Percentiles rank a stretch among this genome's conserved stretches.
Evolutionary conservation across 179 eudicot genomes (phyloP).

Genomic region (Camellia oleifera): DNA sequence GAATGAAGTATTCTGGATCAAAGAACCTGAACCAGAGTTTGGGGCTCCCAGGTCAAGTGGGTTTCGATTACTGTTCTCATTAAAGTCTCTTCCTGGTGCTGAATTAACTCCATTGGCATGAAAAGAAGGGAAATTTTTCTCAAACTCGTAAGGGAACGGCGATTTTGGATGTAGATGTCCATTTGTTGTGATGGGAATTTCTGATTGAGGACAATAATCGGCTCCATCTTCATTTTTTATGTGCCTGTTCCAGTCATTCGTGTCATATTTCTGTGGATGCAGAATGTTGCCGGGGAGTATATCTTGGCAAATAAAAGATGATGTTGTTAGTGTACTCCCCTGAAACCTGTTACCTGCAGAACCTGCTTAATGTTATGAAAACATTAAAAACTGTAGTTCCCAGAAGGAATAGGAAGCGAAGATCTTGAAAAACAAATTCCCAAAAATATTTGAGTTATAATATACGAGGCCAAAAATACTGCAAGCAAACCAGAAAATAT

Average conservation of each 20-base stretch:
- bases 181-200: constrained; percentile 15
- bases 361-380: background rate
- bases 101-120: constrained; percentile 16
- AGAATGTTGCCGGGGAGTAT: constrained; percentile 25
- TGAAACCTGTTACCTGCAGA: constrained; percentile 32
- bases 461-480: background rate
- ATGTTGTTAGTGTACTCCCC: constrained; percentile 28
- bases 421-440: no score
- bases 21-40: constrained; percentile 20
- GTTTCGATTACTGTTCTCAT: constrained; percentile 19
- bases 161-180: constrained; percentile 31
- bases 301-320: constrained; percentile 51
- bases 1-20: constrained; percentile 22
- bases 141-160: constrained; percentile 12
- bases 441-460: background rate
- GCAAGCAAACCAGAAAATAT: background rate
- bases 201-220: constrained; percentile 27
- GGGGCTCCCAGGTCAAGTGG: constrained; percentile 13
- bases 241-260: constrained; percentile 31
- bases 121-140: constrained; percentile 25
- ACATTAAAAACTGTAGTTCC: background rate
- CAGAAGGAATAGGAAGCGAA: background rate
- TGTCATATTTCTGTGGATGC: constrained; percentile 24
- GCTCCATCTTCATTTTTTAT: constrained; percentile 40
- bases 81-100: constrained; percentile 18